A percentile compares a stretch with the other conserved stretches of the same genome.
These are phyloP conservation scores for Vigna unguiculata DNA, from an alignment of 306 rosid genomes.

Conservation along the genomic window DNA sequence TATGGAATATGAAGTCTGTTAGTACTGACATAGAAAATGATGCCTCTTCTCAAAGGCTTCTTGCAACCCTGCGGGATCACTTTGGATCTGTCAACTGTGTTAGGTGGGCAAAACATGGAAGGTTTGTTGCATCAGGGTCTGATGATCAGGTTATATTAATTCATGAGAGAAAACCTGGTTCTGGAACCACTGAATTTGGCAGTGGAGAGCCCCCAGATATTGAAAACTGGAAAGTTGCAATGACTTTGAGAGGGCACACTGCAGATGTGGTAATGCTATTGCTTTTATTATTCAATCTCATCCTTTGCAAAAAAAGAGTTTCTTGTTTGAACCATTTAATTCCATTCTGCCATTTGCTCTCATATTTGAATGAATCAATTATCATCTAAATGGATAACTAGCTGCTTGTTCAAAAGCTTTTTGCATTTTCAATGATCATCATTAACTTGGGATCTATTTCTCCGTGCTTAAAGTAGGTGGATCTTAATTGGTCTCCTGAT, in stretches of 20 bases:
- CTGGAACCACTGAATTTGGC: constrained; percentile 98
- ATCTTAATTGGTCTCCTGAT: constrained; percentile 99
- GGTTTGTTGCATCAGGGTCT: constrained; percentile 91
- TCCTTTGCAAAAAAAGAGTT: constrained; percentile 20
- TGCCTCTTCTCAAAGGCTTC: constrained; percentile 84
- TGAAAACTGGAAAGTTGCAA: constrained; percentile 95
- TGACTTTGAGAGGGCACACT: constrained; percentile 98
- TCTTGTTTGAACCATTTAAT: constrained; percentile 15
- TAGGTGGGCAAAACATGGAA: constrained; percentile 98
- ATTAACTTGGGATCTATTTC: constrained; percentile 64
- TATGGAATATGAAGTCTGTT: constrained; percentile 97
- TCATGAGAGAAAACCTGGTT: constrained; percentile 99
- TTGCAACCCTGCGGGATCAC: constrained; percentile 96
- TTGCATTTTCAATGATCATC: constrained; percentile 42
- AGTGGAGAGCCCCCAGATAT: constrained; percentile 99
- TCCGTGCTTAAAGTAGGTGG: constrained; percentile 99
- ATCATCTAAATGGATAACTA: constrained; percentile 22
- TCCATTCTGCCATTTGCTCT: constrained; percentile 36
- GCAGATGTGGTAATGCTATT: constrained; percentile 96
- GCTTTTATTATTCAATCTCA: constrained; percentile 42
- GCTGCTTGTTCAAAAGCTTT: constrained; percentile 23
- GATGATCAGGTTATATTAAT: constrained; percentile 93
- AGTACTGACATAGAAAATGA: constrained; percentile 62
- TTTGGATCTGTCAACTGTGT: constrained; percentile 99
- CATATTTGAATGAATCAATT: constrained; percentile 15